phyloP scores from a whole-genome alignment of 108 stramenopile genomes.

The Skeletonema grethae region DNA sequence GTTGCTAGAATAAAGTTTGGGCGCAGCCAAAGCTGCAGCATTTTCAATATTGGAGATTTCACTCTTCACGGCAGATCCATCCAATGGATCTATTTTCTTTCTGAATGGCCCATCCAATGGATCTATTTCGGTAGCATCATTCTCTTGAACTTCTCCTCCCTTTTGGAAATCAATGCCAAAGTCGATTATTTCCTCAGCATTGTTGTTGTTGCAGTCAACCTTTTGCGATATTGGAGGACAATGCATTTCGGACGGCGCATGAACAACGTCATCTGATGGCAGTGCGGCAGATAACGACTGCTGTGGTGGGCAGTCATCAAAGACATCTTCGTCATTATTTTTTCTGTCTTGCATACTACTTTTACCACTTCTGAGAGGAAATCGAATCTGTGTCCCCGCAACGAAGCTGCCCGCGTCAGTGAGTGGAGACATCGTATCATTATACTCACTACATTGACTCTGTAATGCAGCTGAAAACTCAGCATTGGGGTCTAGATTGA shows the following conservation, averaged over 20 bases:
- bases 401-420: background rate
- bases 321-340: background rate
- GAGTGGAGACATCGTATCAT: background rate
- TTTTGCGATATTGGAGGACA: background rate
- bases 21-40: background rate
- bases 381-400: background rate
- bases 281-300: background rate
- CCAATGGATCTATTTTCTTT: background rate
- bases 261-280: no score
- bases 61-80: background rate
- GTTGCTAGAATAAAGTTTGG: background rate
- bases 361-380: background rate
- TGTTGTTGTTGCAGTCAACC: background rate
- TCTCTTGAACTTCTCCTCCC: background rate
- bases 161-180: background rate
- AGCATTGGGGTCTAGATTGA: background rate
- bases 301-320: background rate
- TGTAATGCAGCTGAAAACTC: background rate
- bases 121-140: background rate
- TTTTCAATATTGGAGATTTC: background rate
- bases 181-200: background rate
- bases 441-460: background rate
- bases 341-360: background rate
- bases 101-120: background rate
- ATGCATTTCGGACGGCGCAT: no score